phyloP scores from a whole-genome alignment of 495 filamentous ascomycete species.

The Articulospora tetracladia region DNA sequence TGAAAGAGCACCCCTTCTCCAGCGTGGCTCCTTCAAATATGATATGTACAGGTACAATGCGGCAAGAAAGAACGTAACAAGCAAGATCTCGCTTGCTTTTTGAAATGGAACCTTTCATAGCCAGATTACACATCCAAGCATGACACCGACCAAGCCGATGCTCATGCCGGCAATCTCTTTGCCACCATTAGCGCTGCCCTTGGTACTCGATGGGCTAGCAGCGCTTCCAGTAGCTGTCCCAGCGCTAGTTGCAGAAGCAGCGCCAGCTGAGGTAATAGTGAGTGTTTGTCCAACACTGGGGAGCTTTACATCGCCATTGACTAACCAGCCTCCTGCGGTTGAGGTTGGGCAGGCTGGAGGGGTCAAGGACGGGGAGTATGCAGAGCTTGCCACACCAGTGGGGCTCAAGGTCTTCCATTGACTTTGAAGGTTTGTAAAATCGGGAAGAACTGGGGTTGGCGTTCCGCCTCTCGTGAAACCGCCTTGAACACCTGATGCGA shows the following conservation, averaged over 20 bases:
- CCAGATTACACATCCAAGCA: slow-evolving; percentile 52
- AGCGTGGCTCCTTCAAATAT: neutral
- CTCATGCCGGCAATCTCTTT: slow-evolving; percentile 52
- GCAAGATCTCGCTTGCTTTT: neutral
- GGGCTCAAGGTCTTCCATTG: slow-evolving; percentile 74
- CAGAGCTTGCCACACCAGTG: slow-evolving; percentile 57
- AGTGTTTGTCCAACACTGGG: slow-evolving; percentile 62
- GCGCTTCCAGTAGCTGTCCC: slow-evolving; percentile 18
- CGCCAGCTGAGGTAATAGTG: slow-evolving; percentile 7
- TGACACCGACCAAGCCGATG: slow-evolving; percentile 44
- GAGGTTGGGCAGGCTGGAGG: slow-evolving; percentile 69
- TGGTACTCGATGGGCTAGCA: slow-evolving; percentile 13
- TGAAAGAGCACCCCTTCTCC: neutral
- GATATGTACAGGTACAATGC: slow-evolving; percentile 8
- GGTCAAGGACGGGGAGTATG: slow-evolving; percentile 59
- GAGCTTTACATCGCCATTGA: slow-evolving; percentile 62
- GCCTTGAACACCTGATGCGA: slow-evolving; percentile 50
- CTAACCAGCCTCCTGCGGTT: slow-evolving; percentile 66
- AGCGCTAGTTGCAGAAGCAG: neutral
- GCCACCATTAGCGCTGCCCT: slow-evolving; percentile 30
- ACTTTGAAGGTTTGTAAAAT: slow-evolving; percentile 71
- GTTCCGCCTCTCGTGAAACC: slow-evolving; percentile 69
- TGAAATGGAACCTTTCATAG: slow-evolving; percentile 26
- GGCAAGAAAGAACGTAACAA: neutral
- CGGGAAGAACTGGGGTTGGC: slow-evolving; percentile 68